Evolutionary conservation across 2,329 filamentous ascomycete species (phyloP), one percentile per base, ranked within the genome.

Genomic region (Venturia nashicola): DNA sequence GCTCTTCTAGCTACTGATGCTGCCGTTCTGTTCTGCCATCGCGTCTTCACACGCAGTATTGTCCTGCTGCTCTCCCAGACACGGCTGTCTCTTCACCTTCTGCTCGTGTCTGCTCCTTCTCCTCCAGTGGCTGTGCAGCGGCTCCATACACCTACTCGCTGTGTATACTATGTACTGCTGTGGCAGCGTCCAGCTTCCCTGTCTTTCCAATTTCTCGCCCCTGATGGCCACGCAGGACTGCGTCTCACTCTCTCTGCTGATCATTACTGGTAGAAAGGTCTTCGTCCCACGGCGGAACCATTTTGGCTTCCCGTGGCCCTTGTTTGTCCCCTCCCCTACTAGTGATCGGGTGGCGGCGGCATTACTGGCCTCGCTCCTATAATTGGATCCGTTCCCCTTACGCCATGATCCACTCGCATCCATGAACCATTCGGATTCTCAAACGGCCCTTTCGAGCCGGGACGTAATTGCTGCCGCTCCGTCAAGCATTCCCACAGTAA

Each of bases 361-460:
- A 57, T 14, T 4, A 27, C 27, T 27, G 27, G 27, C 27, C 27
- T 27, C 27, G 27, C 27, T 55, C 32, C 27, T 57, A 57, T 57
- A 57, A 57, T 36, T 57, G 51, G 51, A 57, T 4, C 27, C 51
- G 16, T 27, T 57, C 14, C 48, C 23, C 27, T 48, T 36, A 16
- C 20, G 20, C 51, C 51, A n/a, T 57, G 51, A 32, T 36, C 51
- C 51, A 36, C 51, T 57, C 51, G 51, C 51, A 57, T 36, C 51
- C 51, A 57, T 57, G 51, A 57, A 57, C 51, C 51, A 57, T 57
- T 36, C 51, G 32, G 32, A 34, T 39, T 57, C 32, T 57, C 51
- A 57, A 57, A 57, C 51, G 51, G 51, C 18, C 51, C 51, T 36
- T 36, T n/a, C 27, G 51, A 57, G 51, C 48, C 48, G 48, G 48